Percentiles rank a stretch among this genome's conserved stretches.
Conservation (phyloP, 441 rosid species). For the Mallotus repandus region DNA sequence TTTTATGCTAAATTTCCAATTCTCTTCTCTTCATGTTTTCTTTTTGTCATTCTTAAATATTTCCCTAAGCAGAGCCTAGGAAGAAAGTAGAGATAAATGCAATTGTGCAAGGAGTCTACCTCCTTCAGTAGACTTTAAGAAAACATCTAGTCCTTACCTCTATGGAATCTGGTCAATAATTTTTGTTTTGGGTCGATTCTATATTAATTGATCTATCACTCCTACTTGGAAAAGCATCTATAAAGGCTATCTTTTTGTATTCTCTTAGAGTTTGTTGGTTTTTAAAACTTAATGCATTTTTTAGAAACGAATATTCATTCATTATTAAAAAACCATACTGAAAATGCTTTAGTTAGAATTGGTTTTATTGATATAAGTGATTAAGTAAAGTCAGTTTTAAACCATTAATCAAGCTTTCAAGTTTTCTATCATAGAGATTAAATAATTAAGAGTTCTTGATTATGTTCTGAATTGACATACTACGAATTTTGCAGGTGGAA, state of each 20-base stretch:
- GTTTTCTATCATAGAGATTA: background rate
- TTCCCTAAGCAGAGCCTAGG: background rate
- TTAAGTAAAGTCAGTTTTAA: no score
- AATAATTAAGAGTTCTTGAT: background rate
- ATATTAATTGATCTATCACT: no score
- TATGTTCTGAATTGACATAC: background rate
- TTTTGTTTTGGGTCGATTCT: no score
- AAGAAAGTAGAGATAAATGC: background rate
- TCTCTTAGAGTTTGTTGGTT: background rate
- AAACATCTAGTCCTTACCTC: no score
- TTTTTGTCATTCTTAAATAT: no score
- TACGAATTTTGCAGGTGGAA: constrained; percentile 43
- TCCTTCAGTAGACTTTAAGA: background rate
- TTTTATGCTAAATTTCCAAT: no score
- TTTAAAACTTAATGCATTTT: background rate
- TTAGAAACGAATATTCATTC: background rate
- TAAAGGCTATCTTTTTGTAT: background rate
- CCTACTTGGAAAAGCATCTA: background rate
- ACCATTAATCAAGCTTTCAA: background rate
- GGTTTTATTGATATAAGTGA: no score
- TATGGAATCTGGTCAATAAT: no score
- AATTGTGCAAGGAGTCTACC: background rate
- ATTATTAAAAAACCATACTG: background rate
- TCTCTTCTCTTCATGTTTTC: background rate
- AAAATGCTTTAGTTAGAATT: no score